These are phyloP conservation scores for Sporothrix curviconia DNA, from an alignment of 2,329 filamentous ascomycete species.

Conservation along the genomic window DNA sequence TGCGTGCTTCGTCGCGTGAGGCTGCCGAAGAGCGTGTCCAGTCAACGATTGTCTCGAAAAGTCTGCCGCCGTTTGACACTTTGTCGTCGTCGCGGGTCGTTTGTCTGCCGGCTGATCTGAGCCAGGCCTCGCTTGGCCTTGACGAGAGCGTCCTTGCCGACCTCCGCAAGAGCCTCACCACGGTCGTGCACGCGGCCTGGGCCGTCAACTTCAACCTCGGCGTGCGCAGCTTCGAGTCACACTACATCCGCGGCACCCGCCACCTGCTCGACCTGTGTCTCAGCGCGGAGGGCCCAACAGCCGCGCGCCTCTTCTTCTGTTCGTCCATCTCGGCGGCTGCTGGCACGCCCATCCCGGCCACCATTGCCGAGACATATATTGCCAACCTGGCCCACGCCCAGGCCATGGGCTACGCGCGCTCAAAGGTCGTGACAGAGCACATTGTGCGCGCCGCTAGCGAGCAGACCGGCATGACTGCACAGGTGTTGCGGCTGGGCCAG, in stretches of 20 bases:
- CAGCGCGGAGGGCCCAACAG: not conserved
- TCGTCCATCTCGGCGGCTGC: constrained; percentile 39
- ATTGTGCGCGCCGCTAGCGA: constrained; percentile 5
- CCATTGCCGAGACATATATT: constrained; percentile 28
- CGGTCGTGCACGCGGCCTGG: constrained; percentile 46
- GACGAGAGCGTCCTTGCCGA: constrained; percentile 22
- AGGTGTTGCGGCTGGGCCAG: constrained; percentile 43
- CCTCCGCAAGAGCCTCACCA: constrained; percentile 23
- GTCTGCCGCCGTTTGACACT: constrained; percentile 17
- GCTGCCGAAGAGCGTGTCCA: constrained; percentile 21
- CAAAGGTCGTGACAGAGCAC: constrained; percentile 14
- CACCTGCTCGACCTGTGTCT: constrained; percentile 39
- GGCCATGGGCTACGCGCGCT: constrained; percentile 43
- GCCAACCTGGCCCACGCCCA: constrained; percentile 32
- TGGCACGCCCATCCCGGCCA: constrained; percentile 31
- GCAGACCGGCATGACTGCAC: constrained; percentile 16
- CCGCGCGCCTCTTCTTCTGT: constrained; percentile 35
- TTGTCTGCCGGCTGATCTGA: constrained; percentile 35
- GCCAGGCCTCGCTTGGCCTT: constrained; percentile 20
- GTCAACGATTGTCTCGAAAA: constrained; percentile 9
- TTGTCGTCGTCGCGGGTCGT: constrained; percentile 24
- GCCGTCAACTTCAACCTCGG: constrained; percentile 49
- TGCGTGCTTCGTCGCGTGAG: constrained; percentile 34
- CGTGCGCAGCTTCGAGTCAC: constrained; percentile 40
- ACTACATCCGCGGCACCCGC: constrained; percentile 39